Evolutionary conservation across 1,284 basidiomycete genomes (phyloP), one percentile per base, ranked within the genome.

Genomic region (Moniliophthora roreri): DNA sequence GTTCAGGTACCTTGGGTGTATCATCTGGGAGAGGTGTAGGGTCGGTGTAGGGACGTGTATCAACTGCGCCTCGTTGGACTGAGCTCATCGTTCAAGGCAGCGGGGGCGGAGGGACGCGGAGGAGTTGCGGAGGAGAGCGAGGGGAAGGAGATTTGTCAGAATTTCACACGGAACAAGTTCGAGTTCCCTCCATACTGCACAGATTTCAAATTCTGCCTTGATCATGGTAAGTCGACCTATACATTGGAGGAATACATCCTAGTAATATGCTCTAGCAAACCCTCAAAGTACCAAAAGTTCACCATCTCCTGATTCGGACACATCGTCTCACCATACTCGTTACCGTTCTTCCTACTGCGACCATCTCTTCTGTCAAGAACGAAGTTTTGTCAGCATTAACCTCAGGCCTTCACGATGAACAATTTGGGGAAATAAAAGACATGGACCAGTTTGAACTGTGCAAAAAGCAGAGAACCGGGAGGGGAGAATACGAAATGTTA

Each of bases 1-100:
- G 75, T 75, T 99, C 97, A 58, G 87, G 80, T 24, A 98, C 93
- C 66, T 87, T 87, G 41, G 95, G 95, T 23, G 93, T 71, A 50
- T 81, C 70, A 46, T 77, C 76, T 0, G 91, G 91, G 52, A 91
- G 79, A 3, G 91, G 89, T 21, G 89, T 85, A 2, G 87, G 85
- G 62, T 90, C 87, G 50, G 48, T 48, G 38, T 54, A 56, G 21
- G 55, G 52, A 23, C 45, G 35, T 20, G 57, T 51, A 38, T 51
- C n/a, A 21, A 56, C 55, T 16, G 72, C 65, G 48, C 69, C 68
- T 20, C 63, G 49, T 55, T 71, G 80, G 61, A 74, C 79, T 46
- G 75, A 70, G 70, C 74, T 79, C 82, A 85, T 85, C n/a, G 61
- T 72, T 78, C 37, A 60, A 54, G 50, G 48, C 23, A 24, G 18